Evolutionary conservation across 129 eudicot species (phyloP).

Genomic region (Centaurea solstitialis): DNA sequence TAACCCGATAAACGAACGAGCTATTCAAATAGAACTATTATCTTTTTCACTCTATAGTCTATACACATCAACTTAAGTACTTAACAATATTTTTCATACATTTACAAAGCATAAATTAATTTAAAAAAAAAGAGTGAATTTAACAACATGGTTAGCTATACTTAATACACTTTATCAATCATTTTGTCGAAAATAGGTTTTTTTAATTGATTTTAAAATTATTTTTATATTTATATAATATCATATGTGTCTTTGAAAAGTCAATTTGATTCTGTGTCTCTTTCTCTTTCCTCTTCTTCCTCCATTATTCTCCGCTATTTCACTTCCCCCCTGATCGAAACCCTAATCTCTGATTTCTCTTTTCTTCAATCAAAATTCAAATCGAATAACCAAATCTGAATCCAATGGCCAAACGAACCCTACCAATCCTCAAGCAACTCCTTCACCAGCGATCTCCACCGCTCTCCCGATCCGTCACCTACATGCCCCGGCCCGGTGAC

Average conservation of each 20-base stretch:
- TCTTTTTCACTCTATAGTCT: too few relatives aligned
- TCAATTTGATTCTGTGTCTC: slow-evolving; percentile 18
- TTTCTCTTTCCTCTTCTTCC: not conserved
- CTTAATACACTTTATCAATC: too few relatives aligned
- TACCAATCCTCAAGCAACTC: slow-evolving; percentile 49
- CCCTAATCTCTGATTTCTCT: slow-evolving; percentile 23
- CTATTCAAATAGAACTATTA: too few relatives aligned
- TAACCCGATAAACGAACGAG: too few relatives aligned
- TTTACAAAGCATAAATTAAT: not conserved
- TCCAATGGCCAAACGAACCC: slow-evolving; percentile 46
- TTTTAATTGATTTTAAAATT: not conserved
- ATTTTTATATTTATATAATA: not conserved
- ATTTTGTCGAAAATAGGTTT: not conserved
- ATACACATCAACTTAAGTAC: too few relatives aligned
- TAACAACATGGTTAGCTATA: too few relatives aligned
- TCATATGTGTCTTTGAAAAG: slow-evolving; percentile 12
- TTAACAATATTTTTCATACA: not conserved
- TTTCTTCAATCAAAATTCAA: not conserved
- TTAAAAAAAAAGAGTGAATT: too few relatives aligned
- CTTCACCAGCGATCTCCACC: slow-evolving; percentile 1
- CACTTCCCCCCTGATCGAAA: slow-evolving; percentile 16
- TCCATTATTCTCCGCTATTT: slow-evolving; percentile 23
- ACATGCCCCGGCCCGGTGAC: slow-evolving; percentile 99
- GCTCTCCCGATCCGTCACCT: slow-evolving; percentile 73
- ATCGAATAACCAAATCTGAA: slow-evolving; percentile 7